Conservation (phyloP, 148 eudicot genomes). For the Vaccinium myrtillus region DNA sequence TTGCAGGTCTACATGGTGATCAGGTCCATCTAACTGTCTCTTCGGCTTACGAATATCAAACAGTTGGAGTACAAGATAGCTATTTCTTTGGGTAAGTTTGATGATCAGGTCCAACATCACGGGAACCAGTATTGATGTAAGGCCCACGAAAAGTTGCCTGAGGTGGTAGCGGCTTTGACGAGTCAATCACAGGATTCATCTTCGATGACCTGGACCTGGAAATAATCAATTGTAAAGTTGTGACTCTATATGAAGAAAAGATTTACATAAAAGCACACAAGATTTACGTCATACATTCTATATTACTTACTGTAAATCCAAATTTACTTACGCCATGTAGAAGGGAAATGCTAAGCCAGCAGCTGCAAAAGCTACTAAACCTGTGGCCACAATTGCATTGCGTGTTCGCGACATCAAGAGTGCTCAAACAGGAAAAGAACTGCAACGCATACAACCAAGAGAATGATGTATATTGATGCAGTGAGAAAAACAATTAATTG, state of each 20-base stretch:
- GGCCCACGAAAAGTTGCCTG: conserved; percentile 99
- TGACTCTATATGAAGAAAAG: not conserved
- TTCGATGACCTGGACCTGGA: conserved; percentile 61
- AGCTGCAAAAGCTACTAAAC: conserved; percentile 76
- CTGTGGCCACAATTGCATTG: conserved; percentile 71
- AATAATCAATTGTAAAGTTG: not conserved
- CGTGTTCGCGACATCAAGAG: conserved; percentile 63
- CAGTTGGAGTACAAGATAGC: not conserved
- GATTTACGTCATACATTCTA: not conserved
- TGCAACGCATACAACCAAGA: not conserved
- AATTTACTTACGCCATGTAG: conserved; percentile 85
- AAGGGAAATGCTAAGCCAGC: conserved; percentile 88
- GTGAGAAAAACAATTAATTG: not conserved
- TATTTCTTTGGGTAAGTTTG: conserved; percentile 68
- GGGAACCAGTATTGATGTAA: conserved; percentile 90
- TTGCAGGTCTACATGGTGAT: not conserved
- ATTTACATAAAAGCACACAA: not conserved
- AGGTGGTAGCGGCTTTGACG: conserved; percentile 91
- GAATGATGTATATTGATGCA: not conserved
- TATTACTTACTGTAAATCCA: not conserved
- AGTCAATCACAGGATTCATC: conserved; percentile 78
- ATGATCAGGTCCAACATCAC: conserved; percentile 88
- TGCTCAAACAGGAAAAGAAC: conserved; percentile 12
- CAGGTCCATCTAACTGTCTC: not conserved
- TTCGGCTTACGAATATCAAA: not conserved